A percentile compares a stretch with the other conserved stretches of the same genome.
phyloP scores from a whole-genome alignment of 352 stramenopile genomes.

The Phytophthora syringae region DNA sequence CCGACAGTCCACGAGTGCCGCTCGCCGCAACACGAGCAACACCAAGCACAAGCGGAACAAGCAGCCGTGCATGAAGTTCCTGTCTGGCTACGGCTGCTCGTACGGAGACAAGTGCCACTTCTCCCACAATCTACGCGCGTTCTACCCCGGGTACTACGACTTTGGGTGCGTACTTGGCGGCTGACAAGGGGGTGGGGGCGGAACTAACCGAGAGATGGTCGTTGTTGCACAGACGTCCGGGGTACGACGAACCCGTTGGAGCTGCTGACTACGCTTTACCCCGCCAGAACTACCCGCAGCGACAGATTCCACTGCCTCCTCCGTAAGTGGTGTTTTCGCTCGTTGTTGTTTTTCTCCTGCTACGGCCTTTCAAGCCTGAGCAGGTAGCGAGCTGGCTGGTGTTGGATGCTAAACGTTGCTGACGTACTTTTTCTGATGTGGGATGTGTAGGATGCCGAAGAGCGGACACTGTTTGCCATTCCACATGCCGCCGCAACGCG shows the following conservation, averaged over 20 bases:
- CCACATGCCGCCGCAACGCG: slow-evolving; percentile 15
- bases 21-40: slow-evolving; percentile 13
- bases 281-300: slow-evolving; percentile 28
- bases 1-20: not conserved
- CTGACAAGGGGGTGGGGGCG: not conserved
- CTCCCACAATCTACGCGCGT: slow-evolving; percentile 46
- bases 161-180: slow-evolving; percentile 9
- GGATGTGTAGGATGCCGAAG: slow-evolving; percentile 17
- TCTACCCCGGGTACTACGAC: slow-evolving; percentile 37
- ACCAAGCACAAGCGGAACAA: slow-evolving; percentile 19
- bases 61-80: slow-evolving; percentile 55
- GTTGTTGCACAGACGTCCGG: slow-evolving; percentile 5
- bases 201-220: not conserved
- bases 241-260: slow-evolving; percentile 24
- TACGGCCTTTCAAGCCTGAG: slow-evolving; percentile 12
- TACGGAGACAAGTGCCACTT: slow-evolving; percentile 69
- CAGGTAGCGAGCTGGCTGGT: slow-evolving; percentile 25
- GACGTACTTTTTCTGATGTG: slow-evolving; percentile 5
- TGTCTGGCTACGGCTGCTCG: slow-evolving; percentile 43
- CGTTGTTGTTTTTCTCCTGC: slow-evolving; percentile 8
- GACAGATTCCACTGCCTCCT: slow-evolving; percentile 18
- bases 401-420: not conserved
- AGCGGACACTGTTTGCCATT: slow-evolving; percentile 12
- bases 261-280: slow-evolving; percentile 20
- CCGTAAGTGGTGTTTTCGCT: slow-evolving; percentile 40